Conservation (phyloP, 345 rosid genomes). For the Sisymbrium altissimum region DNA sequence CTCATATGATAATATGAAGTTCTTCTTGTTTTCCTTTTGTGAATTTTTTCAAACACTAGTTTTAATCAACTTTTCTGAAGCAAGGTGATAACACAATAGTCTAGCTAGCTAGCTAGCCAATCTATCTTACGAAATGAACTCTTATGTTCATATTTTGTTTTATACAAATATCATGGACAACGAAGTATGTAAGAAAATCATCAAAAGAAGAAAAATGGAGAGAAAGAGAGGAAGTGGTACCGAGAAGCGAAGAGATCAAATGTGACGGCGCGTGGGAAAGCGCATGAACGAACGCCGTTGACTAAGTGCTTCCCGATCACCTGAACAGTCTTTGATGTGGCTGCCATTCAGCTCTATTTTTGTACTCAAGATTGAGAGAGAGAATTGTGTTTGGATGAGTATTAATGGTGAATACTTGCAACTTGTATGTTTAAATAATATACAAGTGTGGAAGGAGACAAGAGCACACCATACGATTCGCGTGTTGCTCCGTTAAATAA, state of each 20-base stretch:
- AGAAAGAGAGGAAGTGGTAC: background rate
- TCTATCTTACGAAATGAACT: background rate
- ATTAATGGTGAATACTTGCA: background rate
- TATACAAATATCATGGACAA: background rate
- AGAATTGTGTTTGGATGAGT: constrained; percentile 6
- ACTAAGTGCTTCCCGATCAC: constrained; percentile 10
- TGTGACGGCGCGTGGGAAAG: constrained; percentile 1
- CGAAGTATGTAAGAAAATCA: background rate
- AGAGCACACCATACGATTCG: constrained; percentile 18
- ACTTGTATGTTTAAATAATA: constrained; percentile 1
- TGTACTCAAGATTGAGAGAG: background rate
- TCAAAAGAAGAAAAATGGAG: background rate
- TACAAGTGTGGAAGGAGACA: constrained; percentile 6
- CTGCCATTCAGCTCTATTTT: constrained; percentile 10
- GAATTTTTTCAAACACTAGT: background rate
- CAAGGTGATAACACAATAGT: background rate
- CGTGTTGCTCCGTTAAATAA: constrained; percentile 1
- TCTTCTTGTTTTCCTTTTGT: background rate
- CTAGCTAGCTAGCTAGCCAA: background rate
- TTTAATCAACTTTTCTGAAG: background rate
- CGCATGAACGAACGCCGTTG: constrained; percentile 7
- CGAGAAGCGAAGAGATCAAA: background rate
- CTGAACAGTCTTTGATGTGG: constrained; percentile 3
- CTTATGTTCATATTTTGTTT: background rate
- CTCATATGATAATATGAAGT: background rate